Evolutionary conservation across 495 filamentous ascomycete species (phyloP).

Genomic region (Pyrenula aspistea): DNA sequence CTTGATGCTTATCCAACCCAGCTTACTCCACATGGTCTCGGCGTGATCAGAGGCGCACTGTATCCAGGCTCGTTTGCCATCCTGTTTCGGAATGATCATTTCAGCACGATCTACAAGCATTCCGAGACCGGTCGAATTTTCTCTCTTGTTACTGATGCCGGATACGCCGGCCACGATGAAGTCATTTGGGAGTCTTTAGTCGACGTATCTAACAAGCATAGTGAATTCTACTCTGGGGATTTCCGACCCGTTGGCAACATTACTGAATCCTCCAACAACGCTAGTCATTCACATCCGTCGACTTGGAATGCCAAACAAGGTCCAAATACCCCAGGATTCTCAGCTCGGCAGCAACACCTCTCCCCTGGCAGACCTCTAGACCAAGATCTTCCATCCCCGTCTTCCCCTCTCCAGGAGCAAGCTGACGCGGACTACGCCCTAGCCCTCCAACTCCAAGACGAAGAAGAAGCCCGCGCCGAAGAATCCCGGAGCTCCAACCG

Average conservation of each 20-base stretch:
- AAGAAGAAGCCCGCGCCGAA: slow-evolving; percentile 27
- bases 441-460: slow-evolving; percentile 32
- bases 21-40: slow-evolving; percentile 69
- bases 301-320: slow-evolving; percentile 1
- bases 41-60: slow-evolving; percentile 51
- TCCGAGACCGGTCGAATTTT: slow-evolving; percentile 58
- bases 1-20: slow-evolving; percentile 71
- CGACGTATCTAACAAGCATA: slow-evolving; percentile 72
- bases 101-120: slow-evolving; percentile 78
- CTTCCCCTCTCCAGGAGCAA: slow-evolving; percentile 24
- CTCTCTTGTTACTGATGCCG: slow-evolving; percentile 82
- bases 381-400: not conserved
- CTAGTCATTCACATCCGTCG: slow-evolving; percentile 5
- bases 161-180: slow-evolving; percentile 78
- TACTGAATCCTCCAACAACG: slow-evolving; percentile 1
- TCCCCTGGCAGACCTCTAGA: not conserved
- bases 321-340: not conserved
- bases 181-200: slow-evolving; percentile 92
- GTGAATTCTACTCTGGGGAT: slow-evolving; percentile 81
- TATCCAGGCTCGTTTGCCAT: slow-evolving; percentile 70
- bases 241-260: slow-evolving; percentile 68
- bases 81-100: slow-evolving; percentile 93
- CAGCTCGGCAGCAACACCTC: not conserved
- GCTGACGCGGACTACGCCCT: slow-evolving; percentile 39
- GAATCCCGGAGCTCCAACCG: slow-evolving; percentile 2